Evolutionary conservation across 1,139 yeast genomes (phyloP).

Genomic region (Nadsonia starkeyi-henricii): DNA sequence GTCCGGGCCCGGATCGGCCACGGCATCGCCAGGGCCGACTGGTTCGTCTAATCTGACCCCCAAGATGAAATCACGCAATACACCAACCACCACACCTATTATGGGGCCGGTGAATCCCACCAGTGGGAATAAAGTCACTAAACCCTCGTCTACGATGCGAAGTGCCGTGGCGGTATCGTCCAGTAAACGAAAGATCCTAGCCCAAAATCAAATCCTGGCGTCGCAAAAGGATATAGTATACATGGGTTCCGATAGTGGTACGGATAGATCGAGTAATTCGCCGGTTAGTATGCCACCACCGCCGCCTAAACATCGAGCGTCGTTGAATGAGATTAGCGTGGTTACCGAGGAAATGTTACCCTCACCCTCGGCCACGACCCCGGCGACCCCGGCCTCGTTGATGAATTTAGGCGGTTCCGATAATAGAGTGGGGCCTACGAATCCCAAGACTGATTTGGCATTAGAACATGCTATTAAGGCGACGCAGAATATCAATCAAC

Average conservation of each 20-base stretch:
- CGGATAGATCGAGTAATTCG: slow-evolving; percentile 1
- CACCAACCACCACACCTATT: neutral
- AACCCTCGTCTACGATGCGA: no score
- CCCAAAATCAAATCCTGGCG: neutral
- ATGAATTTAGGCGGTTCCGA: slow-evolving; percentile 4
- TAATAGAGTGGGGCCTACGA: slow-evolving; percentile 2
- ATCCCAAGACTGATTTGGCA: slow-evolving; percentile 4
- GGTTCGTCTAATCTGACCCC: neutral
- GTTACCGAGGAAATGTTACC: slow-evolving; percentile 8
- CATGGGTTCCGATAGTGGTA: neutral
- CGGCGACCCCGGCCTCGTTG: slow-evolving; percentile 6
- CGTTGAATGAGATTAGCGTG: slow-evolving; percentile 12
- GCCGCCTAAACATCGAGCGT: slow-evolving; percentile 5
- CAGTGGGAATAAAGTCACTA: no score
- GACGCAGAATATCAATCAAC: slow-evolving; percentile 2
- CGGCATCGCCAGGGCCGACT: no score
- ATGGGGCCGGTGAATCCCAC: neutral
- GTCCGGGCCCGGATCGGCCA: no score
- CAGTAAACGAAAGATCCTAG: neutral
- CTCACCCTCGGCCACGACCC: slow-evolving; percentile 6
- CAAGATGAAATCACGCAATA: neutral
- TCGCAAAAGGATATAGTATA: neutral
- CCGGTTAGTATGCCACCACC: slow-evolving; percentile 9
- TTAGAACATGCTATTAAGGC: slow-evolving; percentile 6
- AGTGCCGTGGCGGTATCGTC: neutral